Evolutionary conservation across 768 basidiomycete species (phyloP).

Genomic region (Agrocybe praecox): DNA sequence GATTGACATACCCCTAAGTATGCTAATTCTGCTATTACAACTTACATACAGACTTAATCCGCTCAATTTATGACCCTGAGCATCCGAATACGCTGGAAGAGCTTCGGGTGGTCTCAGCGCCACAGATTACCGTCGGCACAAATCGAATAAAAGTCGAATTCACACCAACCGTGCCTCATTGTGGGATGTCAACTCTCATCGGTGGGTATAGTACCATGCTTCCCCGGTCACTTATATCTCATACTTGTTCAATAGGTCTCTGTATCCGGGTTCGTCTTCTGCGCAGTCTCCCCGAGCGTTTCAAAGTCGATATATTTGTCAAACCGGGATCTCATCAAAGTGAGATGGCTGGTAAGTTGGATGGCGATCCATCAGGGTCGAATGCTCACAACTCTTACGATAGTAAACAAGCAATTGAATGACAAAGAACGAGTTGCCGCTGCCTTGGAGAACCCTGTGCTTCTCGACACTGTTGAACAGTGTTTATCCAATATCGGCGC

Average conservation of each 20-base stretch:
- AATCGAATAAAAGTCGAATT: conserved; percentile 87
- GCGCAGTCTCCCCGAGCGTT: conserved; percentile 87
- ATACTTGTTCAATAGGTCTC: conserved; percentile 56
- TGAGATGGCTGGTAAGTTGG: conserved; percentile 75
- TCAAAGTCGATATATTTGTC: conserved; percentile 92
- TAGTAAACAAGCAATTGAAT: conserved; percentile 99
- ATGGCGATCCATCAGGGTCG: neutral
- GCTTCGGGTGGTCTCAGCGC: conserved; percentile 89
- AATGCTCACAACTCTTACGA: neutral
- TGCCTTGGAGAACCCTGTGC: conserved; percentile 88
- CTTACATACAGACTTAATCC: conserved; percentile 75
- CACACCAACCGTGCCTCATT: conserved; percentile 97
- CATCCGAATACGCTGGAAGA: conserved; percentile 94
- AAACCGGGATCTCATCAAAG: conserved; percentile 97
- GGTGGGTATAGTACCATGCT: conserved; percentile 47
- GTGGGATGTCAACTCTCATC: conserved; percentile 96
- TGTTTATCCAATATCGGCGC: conserved; percentile 38
- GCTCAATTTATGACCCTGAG: conserved; percentile 93
- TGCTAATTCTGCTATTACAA: neutral
- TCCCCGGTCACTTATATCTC: conserved; percentile 3
- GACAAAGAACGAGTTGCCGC: conserved; percentile 99
- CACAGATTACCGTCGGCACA: conserved; percentile 66
- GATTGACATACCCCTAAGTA: neutral
- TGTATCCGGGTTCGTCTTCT: conserved; percentile 92
- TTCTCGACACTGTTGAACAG: conserved; percentile 87